Conservation (phyloP, 768 basidiomycete species). For the Pleurotus giganteus region DNA sequence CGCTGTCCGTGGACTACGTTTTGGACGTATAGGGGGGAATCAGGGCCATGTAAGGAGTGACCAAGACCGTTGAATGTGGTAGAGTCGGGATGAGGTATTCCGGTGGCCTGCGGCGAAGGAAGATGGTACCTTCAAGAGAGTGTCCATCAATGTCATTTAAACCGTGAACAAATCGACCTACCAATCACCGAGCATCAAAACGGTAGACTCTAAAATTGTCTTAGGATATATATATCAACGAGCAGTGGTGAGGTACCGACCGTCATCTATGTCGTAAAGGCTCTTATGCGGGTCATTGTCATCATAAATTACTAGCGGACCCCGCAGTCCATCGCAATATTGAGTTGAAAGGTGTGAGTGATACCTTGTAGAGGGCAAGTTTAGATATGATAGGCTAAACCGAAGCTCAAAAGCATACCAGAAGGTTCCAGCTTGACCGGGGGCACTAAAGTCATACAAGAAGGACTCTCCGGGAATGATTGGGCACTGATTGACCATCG, state of each 20-base stretch:
- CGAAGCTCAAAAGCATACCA: conserved; percentile 17
- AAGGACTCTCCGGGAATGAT: conserved; percentile 41
- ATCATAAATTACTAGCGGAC: conserved; percentile 35
- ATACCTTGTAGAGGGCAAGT: conserved; percentile 16
- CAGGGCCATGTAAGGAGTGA: conserved; percentile 36
- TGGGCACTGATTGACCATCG: conserved; percentile 45
- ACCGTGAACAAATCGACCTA: neutral
- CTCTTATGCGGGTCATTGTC: conserved; percentile 26
- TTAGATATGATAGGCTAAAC: neutral
- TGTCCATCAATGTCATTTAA: neutral
- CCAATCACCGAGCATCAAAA: neutral
- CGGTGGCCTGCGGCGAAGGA: neutral
- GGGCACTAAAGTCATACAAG: conserved; percentile 36
- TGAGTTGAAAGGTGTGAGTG: conserved; percentile 35
- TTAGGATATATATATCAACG: conserved; percentile 22
- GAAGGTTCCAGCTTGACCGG: conserved; percentile 29
- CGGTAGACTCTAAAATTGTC: conserved; percentile 13
- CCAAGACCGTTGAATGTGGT: conserved; percentile 39
- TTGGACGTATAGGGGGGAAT: conserved; percentile 33
- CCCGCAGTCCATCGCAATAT: conserved; percentile 38
- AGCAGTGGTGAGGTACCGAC: conserved; percentile 12
- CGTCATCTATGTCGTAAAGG: conserved; percentile 25
- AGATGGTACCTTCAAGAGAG: conserved; percentile 1
- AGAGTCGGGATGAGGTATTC: conserved; percentile 12
- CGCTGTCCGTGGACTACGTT: conserved; percentile 33